Evolutionary conservation across 2,329 filamentous ascomycete species (phyloP).

Genomic region (Seiridium cupressi): DNA sequence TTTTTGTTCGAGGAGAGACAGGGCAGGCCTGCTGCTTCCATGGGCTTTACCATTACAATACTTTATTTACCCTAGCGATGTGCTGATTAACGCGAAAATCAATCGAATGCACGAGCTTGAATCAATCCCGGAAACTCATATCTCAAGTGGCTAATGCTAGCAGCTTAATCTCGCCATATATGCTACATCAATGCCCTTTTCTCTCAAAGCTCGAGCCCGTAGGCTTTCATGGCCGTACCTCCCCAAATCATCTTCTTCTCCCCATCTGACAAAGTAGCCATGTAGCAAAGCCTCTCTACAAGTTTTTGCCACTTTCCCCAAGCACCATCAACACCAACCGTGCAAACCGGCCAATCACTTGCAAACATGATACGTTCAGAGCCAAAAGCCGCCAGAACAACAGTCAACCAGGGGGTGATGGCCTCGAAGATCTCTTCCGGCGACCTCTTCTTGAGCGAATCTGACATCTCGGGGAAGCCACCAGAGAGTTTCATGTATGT

Average conservation of each 20-base stretch:
- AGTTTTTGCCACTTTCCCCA: slow-evolving; percentile 76
- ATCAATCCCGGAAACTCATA: too few relatives aligned
- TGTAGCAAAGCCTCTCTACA: slow-evolving; percentile 65
- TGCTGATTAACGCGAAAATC: too few relatives aligned
- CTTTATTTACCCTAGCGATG: too few relatives aligned
- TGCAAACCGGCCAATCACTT: slow-evolving; percentile 92
- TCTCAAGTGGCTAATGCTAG: background rate
- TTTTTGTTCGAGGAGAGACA: too few relatives aligned
- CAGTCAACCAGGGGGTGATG: slow-evolving; percentile 69
- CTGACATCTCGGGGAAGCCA: slow-evolving; percentile 74
- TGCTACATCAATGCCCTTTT: background rate
- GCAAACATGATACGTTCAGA: slow-evolving; percentile 79
- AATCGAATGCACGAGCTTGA: too few relatives aligned
- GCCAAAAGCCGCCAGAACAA: slow-evolving; percentile 71
- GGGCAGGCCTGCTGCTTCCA: too few relatives aligned
- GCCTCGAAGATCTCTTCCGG: slow-evolving; percentile 59
- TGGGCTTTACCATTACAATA: background rate
- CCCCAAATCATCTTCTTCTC: slow-evolving; percentile 70
- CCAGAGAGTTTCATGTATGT: slow-evolving; percentile 95
- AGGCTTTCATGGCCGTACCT: slow-evolving; percentile 70
- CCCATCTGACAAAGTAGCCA: slow-evolving; percentile 58
- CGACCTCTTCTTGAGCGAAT: slow-evolving; percentile 45
- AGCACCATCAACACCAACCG: slow-evolving; percentile 56
- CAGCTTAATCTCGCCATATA: background rate
- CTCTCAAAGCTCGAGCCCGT: slow-evolving; percentile 43